Evolutionary conservation across 371 early-diverging fungal genomes (phyloP), one percentile per base, ranked within the genome.

Genomic region (Agmasoma carcini): DNA sequence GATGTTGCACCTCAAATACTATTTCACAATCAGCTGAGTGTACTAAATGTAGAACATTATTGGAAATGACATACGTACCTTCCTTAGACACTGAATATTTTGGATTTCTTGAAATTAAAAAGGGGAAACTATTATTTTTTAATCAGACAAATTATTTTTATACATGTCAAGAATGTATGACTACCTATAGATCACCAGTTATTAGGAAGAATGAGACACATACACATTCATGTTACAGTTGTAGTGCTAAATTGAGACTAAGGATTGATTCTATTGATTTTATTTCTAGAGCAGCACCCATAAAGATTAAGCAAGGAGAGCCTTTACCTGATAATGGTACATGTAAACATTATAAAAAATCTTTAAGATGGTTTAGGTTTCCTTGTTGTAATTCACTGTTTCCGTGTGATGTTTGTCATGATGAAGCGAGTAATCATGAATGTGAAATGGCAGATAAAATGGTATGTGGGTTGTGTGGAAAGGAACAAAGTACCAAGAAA

Each of bases 401-500:
- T 73, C 82, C 92, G 0, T 95, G 95, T 70, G 90, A 88, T 74
- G 62, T 78, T 11, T 95, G 95, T 67, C 95, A 95, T 61, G 85
- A 90, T 59, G 71, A 70, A 45, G 37, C 65, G 27, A 83, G 84
- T 48, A 77, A 75, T 37, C 89, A 88, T 58, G 41, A 19, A 17
- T 15, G 33, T 36, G 45, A 61, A 41, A 26, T 55, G 12, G 91
- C 90, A 0, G 83, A 75, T 45, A 69, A 81, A 23, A 86, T 88
- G 83, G 77, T 92, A 14, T 95, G 93, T 63, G 92, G 93, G 0
- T 72, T 81, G 45, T 94, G 95, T 55, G 81, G 85, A 12, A 77
- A 81, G 30, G 93, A 91, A 69, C 86, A 85, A 61, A 56, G 76
- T 27, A 79, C 83, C 59, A 61, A 68, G 44, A 72, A 76, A 0